Base-by-base conservation (phyloP, 2,329 filamentous ascomycete species). In the Knoxdaviesia capensis region DNA sequence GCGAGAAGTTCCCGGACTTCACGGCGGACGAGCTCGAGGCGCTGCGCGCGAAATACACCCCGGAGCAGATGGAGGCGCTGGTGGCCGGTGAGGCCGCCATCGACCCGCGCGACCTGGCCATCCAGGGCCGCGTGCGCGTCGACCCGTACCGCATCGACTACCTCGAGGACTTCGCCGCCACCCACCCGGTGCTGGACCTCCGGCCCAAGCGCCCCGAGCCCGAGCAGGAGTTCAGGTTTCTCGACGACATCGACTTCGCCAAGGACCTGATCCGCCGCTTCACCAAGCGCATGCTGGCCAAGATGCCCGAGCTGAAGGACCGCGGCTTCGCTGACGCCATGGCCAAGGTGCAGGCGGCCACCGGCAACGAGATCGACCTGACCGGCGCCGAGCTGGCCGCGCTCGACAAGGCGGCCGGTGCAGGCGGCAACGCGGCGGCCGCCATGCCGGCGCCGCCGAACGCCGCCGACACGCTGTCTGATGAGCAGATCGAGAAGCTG, bases 1-100 rank as follows among this genome's bases (percentile, higher is more conserved):
- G 62, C 46, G 53, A 69, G 36, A 55, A 60, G 37, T 77, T 76
- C 52, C 68, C 74, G 47, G 64, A 71, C 9, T 90, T 86, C 62
- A 75, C 74, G 9, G 60, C 68, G 36, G 68, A 76, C 48, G 77
- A 90, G 54, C 71, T 74, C 53, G 66, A 68, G 45, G 53, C 60
- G 20, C 66, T 94, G 44, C 59, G 60, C 45, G 61, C 73, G 53
- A 71, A 71, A 51, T 96, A 94, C 65, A 82, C 84, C 0, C 69
- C 77, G 10, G 74, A 80, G 56, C 88, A 96, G 63, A 67, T 92
- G 50, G 75, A 74, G 43, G 84, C 86, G 44, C 75, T 96, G 55
- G 69, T 81, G 60, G 80, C 81, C 39, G 86, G 80, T 51, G 87
- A 94, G 60, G 63, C 70, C 46, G 74, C 80, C 49, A 77, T 94